These are phyloP conservation scores for Novymonas esmeraldas DNA, from an alignment of 208 protist genomes.

Conservation along the genomic window DNA sequence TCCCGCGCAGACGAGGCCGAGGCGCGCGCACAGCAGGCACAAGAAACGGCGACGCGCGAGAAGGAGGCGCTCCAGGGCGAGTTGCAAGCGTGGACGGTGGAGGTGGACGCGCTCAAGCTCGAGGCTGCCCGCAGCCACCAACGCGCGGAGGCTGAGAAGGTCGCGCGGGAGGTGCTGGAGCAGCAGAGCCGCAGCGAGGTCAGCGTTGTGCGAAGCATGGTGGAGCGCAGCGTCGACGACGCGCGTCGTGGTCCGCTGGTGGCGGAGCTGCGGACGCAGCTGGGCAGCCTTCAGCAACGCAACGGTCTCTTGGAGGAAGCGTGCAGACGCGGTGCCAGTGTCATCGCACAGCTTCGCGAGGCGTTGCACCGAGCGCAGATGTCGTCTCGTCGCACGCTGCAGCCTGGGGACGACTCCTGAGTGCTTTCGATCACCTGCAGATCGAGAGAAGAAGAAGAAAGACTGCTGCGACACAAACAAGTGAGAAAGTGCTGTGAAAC, in stretches of 20 bases:
- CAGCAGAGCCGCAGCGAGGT: conserved; percentile 18
- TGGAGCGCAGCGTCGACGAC: conserved; percentile 29
- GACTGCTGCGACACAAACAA: no score
- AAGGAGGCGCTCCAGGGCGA: conserved; percentile 25
- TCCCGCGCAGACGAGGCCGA: conserved; percentile 9
- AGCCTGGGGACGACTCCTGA: conserved; percentile 1
- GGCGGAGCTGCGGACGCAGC: conserved; percentile 6
- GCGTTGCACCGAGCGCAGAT: conserved; percentile 41
- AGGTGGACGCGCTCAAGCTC: conserved; percentile 24
- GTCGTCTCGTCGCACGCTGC: conserved; percentile 23
- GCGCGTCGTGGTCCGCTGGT: conserved; percentile 10
- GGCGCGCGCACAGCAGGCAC: conserved; percentile 3
- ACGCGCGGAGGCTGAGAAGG: conserved; percentile 13
- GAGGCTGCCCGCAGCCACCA: conserved; percentile 2
- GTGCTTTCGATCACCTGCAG: background rate
- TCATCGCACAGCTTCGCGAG: conserved; percentile 72
- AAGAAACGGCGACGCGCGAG: conserved; percentile 20
- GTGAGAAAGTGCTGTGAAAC: no score
- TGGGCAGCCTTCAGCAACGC: conserved; percentile 28
- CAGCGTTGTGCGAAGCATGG: conserved; percentile 17
- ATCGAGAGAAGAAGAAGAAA: no score
- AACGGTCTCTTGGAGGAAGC: conserved; percentile 54
- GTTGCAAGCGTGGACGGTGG: conserved; percentile 22
- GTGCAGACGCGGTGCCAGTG: conserved; percentile 51
- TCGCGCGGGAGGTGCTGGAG: conserved; percentile 20